A percentile compares a stretch with the other conserved stretches of the same genome.
Conservation (phyloP, 768 basidiomycete genomes). For the Suillus plorans region DNA sequence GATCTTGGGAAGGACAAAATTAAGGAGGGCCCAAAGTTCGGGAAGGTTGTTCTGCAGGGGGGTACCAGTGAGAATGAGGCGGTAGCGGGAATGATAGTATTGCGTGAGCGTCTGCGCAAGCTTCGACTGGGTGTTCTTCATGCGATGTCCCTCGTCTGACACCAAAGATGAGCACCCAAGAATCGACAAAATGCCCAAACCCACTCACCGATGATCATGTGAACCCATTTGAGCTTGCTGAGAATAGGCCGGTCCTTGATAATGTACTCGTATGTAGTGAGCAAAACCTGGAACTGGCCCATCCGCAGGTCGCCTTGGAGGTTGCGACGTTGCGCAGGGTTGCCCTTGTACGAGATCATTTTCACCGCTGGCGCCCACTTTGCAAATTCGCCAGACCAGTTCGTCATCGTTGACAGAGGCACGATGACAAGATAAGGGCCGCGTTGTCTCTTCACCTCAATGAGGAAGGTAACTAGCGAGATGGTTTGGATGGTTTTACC, state of each 20-base stretch:
- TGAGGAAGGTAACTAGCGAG: constrained; percentile 91
- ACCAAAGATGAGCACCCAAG: constrained; percentile 4
- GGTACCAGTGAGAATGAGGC: constrained; percentile 93
- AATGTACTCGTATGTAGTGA: constrained; percentile 97
- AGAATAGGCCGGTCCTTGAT: constrained; percentile 94
- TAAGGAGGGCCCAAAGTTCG: constrained; percentile 92
- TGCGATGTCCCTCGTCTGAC: constrained; percentile 92
- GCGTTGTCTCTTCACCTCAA: constrained; percentile 86
- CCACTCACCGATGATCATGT: constrained; percentile 89
- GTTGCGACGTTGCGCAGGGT: constrained; percentile 77
- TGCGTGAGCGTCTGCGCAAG: constrained; percentile 86
- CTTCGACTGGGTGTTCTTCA: constrained; percentile 95
- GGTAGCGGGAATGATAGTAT: constrained; percentile 90
- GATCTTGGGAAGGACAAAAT: constrained; percentile 91
- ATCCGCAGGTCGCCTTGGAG: constrained; percentile 76
- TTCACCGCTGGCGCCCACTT: constrained; percentile 91
- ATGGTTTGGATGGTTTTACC: constrained; percentile 96
- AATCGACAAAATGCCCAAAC: background rate
- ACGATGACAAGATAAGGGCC: constrained; percentile 96
- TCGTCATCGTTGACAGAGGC: constrained; percentile 94
- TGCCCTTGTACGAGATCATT: constrained; percentile 87
- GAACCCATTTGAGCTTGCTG: constrained; percentile 91
- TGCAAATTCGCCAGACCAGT: constrained; percentile 96
- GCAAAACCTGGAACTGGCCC: constrained; percentile 85
- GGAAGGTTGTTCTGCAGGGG: constrained; percentile 97